Percentiles rank a stretch among this genome's conserved stretches.
phyloP scores from a whole-genome alignment of 176 grass and related monocot species.

The Metroxylon sagu region DNA sequence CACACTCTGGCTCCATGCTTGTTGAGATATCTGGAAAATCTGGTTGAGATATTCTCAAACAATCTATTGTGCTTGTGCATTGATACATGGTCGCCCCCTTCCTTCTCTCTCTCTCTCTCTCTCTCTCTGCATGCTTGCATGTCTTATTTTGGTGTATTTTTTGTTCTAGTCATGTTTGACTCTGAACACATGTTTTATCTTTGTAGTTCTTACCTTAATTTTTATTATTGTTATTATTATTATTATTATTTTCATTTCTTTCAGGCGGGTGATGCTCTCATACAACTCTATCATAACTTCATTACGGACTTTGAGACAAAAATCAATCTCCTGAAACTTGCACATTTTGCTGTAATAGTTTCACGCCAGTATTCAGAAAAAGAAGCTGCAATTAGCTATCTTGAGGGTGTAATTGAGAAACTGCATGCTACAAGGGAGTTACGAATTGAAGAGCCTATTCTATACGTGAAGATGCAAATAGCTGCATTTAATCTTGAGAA shows the following conservation, averaged over 20 bases:
- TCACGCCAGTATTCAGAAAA: constrained; percentile 79
- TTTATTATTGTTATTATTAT: background rate
- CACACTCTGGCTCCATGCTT: too few species aligned
- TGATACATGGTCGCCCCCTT: too few species aligned
- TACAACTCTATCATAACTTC: constrained; percentile 85
- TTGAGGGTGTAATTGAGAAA: constrained; percentile 67
- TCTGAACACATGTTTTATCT: too few species aligned
- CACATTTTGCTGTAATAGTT: constrained; percentile 65
- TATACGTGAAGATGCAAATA: constrained; percentile 89
- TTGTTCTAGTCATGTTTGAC: too few species aligned
- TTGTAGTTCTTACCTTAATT: too few species aligned
- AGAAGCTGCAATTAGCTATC: constrained; percentile 62
- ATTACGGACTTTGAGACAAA: constrained; percentile 89
- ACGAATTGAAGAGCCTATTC: constrained; percentile 63
- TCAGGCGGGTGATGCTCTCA: constrained; percentile 71
- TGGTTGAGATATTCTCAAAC: too few species aligned
- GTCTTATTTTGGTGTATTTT: too few species aligned
- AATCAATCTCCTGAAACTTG: constrained; percentile 77
- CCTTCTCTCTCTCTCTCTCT: too few species aligned
- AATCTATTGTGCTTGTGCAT: too few species aligned
- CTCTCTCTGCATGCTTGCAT: too few species aligned
- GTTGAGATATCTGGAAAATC: too few species aligned
- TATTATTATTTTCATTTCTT: constrained; percentile 7
- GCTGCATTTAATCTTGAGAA: constrained; percentile 66
- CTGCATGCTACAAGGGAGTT: constrained; percentile 48